Percentiles rank a stretch among this genome's conserved stretches.
Evolutionary conservation across 2,329 filamentous ascomycete species (phyloP).

Genomic region (Torrubiella hemipterigena): DNA sequence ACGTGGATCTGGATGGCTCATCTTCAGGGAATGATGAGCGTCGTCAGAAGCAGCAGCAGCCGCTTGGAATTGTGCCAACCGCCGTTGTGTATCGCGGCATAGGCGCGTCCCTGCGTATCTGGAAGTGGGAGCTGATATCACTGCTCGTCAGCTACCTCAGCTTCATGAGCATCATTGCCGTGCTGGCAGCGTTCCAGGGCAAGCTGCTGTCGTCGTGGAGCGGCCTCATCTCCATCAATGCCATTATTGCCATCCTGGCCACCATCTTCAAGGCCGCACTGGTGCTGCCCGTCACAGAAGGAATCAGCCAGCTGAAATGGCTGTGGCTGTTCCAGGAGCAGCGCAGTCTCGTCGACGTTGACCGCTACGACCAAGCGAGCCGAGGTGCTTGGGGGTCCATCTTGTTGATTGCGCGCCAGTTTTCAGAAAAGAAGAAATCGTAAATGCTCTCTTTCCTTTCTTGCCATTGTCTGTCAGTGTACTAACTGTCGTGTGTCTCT

Average conservation of each 20-base stretch:
- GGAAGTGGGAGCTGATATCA: background rate
- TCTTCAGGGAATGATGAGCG: no score
- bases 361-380: background rate
- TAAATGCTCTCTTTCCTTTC: no score
- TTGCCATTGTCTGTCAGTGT: background rate
- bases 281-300: background rate
- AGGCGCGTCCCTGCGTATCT: no score
- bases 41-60: no score
- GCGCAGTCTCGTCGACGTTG: background rate
- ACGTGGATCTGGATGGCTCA: no score
- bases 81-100: no score
- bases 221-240: conserved; percentile 1
- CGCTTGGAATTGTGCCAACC: no score
- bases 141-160: background rate
- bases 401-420: background rate
- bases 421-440: background rate
- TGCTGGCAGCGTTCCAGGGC: background rate
- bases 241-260: background rate
- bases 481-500: background rate
- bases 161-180: background rate
- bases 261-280: conserved; percentile 1
- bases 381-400: background rate
- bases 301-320: conserved; percentile 3
- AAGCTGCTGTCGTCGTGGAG: background rate
- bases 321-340: background rate